These are phyloP conservation scores for Debaryomyces hansenii DNA, from an alignment of 805 yeast genomes.

Conservation along the genomic window DNA sequence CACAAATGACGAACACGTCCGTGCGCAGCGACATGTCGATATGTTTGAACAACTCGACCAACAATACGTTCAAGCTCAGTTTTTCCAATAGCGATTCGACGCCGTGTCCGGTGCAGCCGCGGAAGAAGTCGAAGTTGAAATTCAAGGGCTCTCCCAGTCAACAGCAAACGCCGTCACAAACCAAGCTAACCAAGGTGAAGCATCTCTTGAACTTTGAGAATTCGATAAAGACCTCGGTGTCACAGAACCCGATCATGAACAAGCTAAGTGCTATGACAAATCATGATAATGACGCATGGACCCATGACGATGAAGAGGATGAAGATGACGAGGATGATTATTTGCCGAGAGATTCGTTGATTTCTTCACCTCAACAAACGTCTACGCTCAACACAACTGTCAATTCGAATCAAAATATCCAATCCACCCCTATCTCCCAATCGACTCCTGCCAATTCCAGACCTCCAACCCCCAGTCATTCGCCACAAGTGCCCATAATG, in stretches of 20 bases:
- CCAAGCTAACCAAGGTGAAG: conserved; percentile 15
- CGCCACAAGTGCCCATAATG: conserved; percentile 16
- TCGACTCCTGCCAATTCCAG: conserved; percentile 44
- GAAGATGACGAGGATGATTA: conserved; percentile 10
- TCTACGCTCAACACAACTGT: conserved; percentile 5
- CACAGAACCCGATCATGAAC: conserved; percentile 14
- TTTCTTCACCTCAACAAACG: conserved; percentile 3
- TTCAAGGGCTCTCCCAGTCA: conserved; percentile 15
- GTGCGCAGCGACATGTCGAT: conserved; percentile 9
- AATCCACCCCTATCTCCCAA: conserved; percentile 41
- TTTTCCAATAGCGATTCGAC: conserved; percentile 41
- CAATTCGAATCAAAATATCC: conserved; percentile 5
- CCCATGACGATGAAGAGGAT: conserved; percentile 5
- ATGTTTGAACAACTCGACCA: conserved; percentile 3
- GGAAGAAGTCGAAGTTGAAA: conserved; percentile 35
- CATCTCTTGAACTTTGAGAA: conserved; percentile 30
- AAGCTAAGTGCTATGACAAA: conserved; percentile 16
- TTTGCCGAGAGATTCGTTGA: conserved; percentile 6
- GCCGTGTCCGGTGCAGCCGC: conserved; percentile 44
- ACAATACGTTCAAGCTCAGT: conserved; percentile 18
- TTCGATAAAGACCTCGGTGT: conserved; percentile 28
- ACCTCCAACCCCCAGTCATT: conserved; percentile 29
- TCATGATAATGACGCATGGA: conserved; percentile 4
- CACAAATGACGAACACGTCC: conserved; percentile 3
- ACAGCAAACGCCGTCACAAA: conserved; percentile 8